These are phyloP conservation scores for Lepidium didymum DNA, from an alignment of 345 rosid species.

Conservation along the genomic window DNA sequence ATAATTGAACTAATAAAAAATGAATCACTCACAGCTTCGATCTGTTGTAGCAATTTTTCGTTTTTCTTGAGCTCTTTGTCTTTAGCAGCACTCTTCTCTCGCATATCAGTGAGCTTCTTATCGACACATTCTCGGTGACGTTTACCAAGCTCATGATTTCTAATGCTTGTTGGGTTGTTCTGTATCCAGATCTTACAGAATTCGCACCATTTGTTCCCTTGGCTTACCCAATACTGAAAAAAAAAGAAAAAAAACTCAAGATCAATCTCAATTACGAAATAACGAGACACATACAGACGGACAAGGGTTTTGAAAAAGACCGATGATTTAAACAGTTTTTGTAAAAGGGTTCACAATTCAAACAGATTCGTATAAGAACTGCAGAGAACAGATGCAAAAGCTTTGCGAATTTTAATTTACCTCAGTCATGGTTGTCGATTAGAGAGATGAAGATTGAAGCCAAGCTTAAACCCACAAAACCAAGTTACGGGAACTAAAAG, in stretches of 20 bases:
- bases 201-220: constrained; percentile 96
- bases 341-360: not conserved
- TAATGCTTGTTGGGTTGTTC: constrained; percentile 72
- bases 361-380: not conserved
- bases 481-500: not conserved
- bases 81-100: constrained; percentile 72
- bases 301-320: not conserved
- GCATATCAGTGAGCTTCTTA: constrained; percentile 63
- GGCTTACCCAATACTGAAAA: constrained; percentile 87
- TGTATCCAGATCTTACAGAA: constrained; percentile 83
- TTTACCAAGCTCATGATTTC: constrained; percentile 93
- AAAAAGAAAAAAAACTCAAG: not conserved
- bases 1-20: not conserved
- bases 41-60: constrained; percentile 64
- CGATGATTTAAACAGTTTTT: not conserved
- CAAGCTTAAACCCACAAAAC: not conserved
- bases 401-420: constrained; percentile 22
- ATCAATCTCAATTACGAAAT: constrained; percentile 2
- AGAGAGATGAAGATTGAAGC: constrained; percentile 3
- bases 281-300: not conserved
- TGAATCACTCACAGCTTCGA: constrained; percentile 65
- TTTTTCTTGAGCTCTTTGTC: constrained; percentile 78
- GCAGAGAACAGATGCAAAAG: not conserved
- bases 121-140: constrained; percentile 71
- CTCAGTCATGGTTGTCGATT: constrained; percentile 60